Conservation (phyloP, 2,329 filamentous ascomycete genomes). For the Pseudocercospora fijiensis region DNA sequence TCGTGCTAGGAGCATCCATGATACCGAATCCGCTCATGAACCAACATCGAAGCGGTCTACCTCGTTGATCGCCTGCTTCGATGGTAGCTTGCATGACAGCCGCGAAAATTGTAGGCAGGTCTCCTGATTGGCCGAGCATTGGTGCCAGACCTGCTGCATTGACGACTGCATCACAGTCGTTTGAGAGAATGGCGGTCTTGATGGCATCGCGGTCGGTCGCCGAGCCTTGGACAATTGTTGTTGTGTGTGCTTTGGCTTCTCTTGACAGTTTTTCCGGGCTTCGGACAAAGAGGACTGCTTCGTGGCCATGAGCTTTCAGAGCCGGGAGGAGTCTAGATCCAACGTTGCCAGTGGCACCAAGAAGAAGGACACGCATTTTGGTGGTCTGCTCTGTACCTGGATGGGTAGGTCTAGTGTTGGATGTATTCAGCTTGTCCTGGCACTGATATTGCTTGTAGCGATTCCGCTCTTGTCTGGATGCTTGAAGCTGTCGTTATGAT, state of each 20-base stretch:
- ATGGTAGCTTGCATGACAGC: conserved; percentile 40
- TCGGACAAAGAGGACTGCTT: conserved; percentile 43
- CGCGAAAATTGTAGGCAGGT: conserved; percentile 42
- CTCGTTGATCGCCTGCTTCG: conserved; percentile 38
- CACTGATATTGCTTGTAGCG: too few relatives aligned
- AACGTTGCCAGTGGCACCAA: conserved; percentile 26
- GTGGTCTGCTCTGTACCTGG: neutral
- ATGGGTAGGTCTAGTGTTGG: too few relatives aligned
- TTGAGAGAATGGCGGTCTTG: conserved; percentile 40
- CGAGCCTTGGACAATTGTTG: conserved; percentile 41
- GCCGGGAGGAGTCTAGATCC: conserved; percentile 23
- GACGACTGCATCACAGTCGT: conserved; percentile 44
- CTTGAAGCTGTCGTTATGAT: too few relatives aligned
- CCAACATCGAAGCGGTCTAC: conserved; percentile 42
- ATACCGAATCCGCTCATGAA: conserved; percentile 41
- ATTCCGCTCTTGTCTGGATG: too few relatives aligned
- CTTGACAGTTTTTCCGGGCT: conserved; percentile 43
- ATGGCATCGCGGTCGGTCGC: conserved; percentile 41
- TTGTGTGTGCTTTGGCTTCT: conserved; percentile 34
- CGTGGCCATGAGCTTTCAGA: conserved; percentile 41
- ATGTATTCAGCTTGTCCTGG: too few relatives aligned
- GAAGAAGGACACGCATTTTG: conserved; percentile 23
- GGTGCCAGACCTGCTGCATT: conserved; percentile 44
- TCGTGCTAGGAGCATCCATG: conserved; percentile 29
- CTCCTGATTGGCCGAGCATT: conserved; percentile 42